Conservation (phyloP, 192 early-diverging fungal species). For the Coemansia sp. region DNA sequence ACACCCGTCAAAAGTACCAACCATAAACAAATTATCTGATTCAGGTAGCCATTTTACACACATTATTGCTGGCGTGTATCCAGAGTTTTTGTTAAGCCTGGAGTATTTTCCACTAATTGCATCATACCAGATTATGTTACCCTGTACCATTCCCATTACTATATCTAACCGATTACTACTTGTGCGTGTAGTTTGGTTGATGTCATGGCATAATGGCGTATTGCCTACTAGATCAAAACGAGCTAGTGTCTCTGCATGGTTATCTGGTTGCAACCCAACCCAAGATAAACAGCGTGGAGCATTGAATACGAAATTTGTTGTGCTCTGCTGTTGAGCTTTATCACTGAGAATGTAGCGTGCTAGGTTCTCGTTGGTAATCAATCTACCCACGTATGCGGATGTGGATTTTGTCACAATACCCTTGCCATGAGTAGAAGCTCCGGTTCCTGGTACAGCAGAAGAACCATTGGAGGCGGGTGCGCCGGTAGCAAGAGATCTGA, state of each 20-base stretch:
- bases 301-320: slow-evolving; percentile 30
- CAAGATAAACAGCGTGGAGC: slow-evolving; percentile 23
- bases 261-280: slow-evolving; percentile 36
- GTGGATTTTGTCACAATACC: slow-evolving; percentile 70
- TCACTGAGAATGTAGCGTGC: slow-evolving; percentile 34
- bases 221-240: slow-evolving; percentile 70
- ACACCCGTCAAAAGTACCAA: slow-evolving; percentile 76
- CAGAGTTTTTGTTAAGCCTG: slow-evolving; percentile 76
- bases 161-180: slow-evolving; percentile 70
- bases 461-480: too few species aligned
- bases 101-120: slow-evolving; percentile 81
- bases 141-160: slow-evolving; percentile 77
- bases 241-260: slow-evolving; percentile 66
- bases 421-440: too few species aligned
- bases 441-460: too few species aligned
- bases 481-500: too few species aligned
- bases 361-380: slow-evolving; percentile 67
- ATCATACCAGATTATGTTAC: slow-evolving; percentile 83
- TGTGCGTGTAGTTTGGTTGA: slow-evolving; percentile 66
- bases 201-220: slow-evolving; percentile 80
- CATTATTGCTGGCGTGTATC: slow-evolving; percentile 67
- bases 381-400: slow-evolving; percentile 67
- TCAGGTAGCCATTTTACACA: slow-evolving; percentile 89
- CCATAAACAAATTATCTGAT: slow-evolving; percentile 81
- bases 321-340: too few species aligned